These are phyloP conservation scores for Syzygium aqueum DNA, from an alignment of 345 rosid genomes.

Conservation along the genomic window DNA sequence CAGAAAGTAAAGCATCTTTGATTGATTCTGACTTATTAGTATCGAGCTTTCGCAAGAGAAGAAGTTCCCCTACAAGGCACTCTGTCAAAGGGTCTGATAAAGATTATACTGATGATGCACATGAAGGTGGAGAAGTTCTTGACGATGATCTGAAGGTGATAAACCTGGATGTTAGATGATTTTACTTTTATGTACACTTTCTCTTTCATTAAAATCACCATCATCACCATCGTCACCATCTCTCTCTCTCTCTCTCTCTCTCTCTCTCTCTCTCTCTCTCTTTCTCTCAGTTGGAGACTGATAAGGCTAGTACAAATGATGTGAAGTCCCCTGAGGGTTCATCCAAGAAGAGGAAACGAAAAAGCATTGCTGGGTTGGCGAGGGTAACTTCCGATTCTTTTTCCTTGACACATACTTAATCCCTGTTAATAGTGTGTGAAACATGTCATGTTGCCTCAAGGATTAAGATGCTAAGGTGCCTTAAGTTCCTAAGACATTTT, in stretches of 20 bases:
- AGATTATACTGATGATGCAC: constrained; percentile 24
- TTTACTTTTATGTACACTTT: neutral
- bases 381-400: constrained; percentile 38
- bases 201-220: neutral
- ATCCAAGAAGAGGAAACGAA: constrained; percentile 66
- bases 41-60: constrained; percentile 28
- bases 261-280: neutral
- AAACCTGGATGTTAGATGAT: neutral
- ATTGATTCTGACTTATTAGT: constrained; percentile 24
- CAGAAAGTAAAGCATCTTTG: constrained; percentile 21
- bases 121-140: constrained; percentile 37
- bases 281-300: constrained; percentile 31
- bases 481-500: neutral
- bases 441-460: neutral
- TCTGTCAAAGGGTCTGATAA: constrained; percentile 34
- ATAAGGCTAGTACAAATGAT: constrained; percentile 14
- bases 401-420: neutral
- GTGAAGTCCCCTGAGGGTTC: constrained; percentile 49
- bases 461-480: neutral
- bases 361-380: constrained; percentile 52
- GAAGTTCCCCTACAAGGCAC: constrained; percentile 23
- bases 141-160: constrained; percentile 49
- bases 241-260: neutral
- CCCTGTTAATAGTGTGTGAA: neutral
- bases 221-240: too few relatives aligned